Evolutionary conservation across 441 rosid species (phyloP), one percentile per base, ranked within the genome.

Genomic region (Mallotus japonicus): DNA sequence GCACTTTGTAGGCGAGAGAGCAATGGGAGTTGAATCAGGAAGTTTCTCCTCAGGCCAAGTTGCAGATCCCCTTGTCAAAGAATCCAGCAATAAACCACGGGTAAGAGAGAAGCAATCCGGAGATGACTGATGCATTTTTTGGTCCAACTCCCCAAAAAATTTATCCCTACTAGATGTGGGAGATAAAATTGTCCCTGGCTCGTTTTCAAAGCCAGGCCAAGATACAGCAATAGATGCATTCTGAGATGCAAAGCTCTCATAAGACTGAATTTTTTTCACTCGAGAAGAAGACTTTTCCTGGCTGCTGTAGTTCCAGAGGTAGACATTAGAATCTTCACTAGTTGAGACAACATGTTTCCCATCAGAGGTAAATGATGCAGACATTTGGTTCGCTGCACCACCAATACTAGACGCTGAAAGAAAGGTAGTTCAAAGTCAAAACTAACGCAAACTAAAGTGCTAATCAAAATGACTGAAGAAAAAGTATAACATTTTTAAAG

Each of bases 11-110:
- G 89, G 69, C 4, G 76, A 68, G 49, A 80, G 74, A 63, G 59
- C 74, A 22, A 82, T 74, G 65, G 82, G 82, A 1, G 85, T 83
- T 44, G 80, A 22, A 53, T 79, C 56, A 24, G 88, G 89, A 72
- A 96, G 93, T 75, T 85, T 86, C 82, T 96, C 99, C 78, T 92
- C 99, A 0, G 99, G 99, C 98, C 98, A 96, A 12, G 99, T 96
- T 0, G 96, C 96, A 0, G 97, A 79, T 56, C 96, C 92, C 77
- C 86, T 89, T 0, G 96, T 87, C 77, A 85, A 77, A 16, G 91
- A 83, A 82, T 91, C 97, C 57, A 86, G 80, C 56, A 85, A 77
- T 68, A 83, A 85, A 62, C 90, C 95, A 8, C 82, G 85, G 69
- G 89, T 86, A 40, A 86, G 73, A 17, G 91, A 85, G 81, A 93